Evolutionary conservation across 495 filamentous ascomycete genomes (phyloP).

Genomic region (Xylaria acuta): DNA sequence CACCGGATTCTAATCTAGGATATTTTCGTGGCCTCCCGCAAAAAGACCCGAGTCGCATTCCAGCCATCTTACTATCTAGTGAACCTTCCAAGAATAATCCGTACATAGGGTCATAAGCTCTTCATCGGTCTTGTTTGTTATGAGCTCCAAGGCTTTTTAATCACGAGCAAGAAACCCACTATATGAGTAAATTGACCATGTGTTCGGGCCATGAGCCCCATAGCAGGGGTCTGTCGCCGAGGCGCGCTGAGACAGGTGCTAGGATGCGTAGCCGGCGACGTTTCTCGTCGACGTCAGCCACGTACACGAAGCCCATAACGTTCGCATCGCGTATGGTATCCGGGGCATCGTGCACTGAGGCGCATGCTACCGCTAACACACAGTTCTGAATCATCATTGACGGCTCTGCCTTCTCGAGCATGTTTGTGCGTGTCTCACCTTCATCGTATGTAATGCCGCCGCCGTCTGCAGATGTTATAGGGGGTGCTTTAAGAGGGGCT

Average conservation of each 20-base stretch:
- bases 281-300: slow-evolving; percentile 86
- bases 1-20: slow-evolving; percentile 9
- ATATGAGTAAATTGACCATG: slow-evolving; percentile 52
- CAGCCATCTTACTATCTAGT: not conserved
- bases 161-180: not conserved
- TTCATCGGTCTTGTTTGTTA: not conserved
- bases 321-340: slow-evolving; percentile 81
- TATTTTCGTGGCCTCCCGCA: not conserved
- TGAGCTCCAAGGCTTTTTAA: not conserved
- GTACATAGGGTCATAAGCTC: not conserved
- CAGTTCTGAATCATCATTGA: slow-evolving; percentile 67
- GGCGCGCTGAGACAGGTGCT: slow-evolving; percentile 77
- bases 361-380: slow-evolving; percentile 81
- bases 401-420: slow-evolving; percentile 67
- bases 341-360: slow-evolving; percentile 66
- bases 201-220: slow-evolving; percentile 64
- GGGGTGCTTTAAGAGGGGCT: slow-evolving; percentile 13
- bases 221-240: slow-evolving; percentile 79
- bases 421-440: slow-evolving; percentile 38
- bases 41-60: not conserved
- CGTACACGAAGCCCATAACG: slow-evolving; percentile 90
- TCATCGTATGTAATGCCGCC: slow-evolving; percentile 29
- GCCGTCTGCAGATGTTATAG: slow-evolving; percentile 24
- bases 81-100: not conserved
- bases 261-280: slow-evolving; percentile 82